Evolutionary conservation across 352 stramenopile species (phyloP), one percentile per base, ranked within the genome.

Genomic region (Phytophthora vignae): DNA sequence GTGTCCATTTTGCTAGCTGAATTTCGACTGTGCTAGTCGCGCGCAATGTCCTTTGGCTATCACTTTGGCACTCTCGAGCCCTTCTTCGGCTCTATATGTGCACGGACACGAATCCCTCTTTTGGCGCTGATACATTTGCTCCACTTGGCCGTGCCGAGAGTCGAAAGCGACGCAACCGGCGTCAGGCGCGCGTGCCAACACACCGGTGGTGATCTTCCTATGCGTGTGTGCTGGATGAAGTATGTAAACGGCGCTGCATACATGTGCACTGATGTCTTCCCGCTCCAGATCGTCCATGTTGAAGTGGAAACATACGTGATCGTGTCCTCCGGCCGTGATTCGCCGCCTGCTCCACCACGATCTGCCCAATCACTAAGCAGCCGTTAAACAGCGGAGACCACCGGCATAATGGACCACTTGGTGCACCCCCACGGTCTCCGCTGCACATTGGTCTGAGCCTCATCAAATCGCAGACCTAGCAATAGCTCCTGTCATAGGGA

Each of bases 1-100:
- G n/a, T 17, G 44, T 19, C 48, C n/a, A 54, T 54, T 55, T 55
- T 55, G 49, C 49, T 21, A 55, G 49, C 15, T 12, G 49, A 55
- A 3, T 4, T 2, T 22, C 19, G 19, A 36, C 12, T 19, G 49
- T 21, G 49, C 49, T 55, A 36, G 49, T 55, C 49, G 49, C 49
- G 12, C 49, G 14, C 2, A 19, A 55, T 19, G 38, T 6, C 38
- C 38, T 44, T 0, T n/a, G 38, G 12, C 38, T 17, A 4, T n/a
- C 38, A 44, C 38, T 44, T 44, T 8, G 36, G 36, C 11, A 7
- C 25, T 27, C 25, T 6, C 5, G 15, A 44, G 15, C 38, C 38
- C 11, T 42, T 17, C 36, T 42, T 42, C 25, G 25, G 46, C 19
- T 7, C 6, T 27, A 8, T 17, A 10, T 3, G 46, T 54, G 46